Evolutionary conservation across 2,329 filamentous ascomycete genomes (phyloP).

Genomic region (Thelonectria discophora): DNA sequence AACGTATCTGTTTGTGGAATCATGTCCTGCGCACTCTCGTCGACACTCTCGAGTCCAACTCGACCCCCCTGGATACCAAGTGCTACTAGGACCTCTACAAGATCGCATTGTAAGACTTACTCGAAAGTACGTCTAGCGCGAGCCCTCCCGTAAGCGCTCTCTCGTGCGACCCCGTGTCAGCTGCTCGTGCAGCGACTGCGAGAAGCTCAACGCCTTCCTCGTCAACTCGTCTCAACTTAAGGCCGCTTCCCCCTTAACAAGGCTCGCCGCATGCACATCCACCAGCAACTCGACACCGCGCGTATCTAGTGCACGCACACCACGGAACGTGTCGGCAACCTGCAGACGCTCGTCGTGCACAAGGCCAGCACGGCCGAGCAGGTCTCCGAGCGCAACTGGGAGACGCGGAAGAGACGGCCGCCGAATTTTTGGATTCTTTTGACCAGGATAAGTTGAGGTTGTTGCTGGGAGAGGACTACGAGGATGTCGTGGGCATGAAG

Average conservation of each 20-base stretch:
- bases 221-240: neutral
- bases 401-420: neutral
- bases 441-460: neutral
- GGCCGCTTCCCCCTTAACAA: slow-evolving; percentile 29
- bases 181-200: slow-evolving; percentile 42
- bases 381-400: neutral
- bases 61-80: slow-evolving; percentile 19
- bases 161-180: slow-evolving; percentile 13
- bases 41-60: slow-evolving; percentile 15
- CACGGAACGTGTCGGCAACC: slow-evolving; percentile 14
- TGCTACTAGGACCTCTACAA: slow-evolving; percentile 40
- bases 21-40: slow-evolving; percentile 41
- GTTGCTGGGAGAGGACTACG: neutral
- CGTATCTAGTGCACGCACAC: slow-evolving; percentile 34
- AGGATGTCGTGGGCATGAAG: neutral
- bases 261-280: slow-evolving; percentile 35
- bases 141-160: slow-evolving; percentile 21
- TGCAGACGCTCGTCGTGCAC: neutral
- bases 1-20: slow-evolving; percentile 43
- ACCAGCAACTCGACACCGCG: slow-evolving; percentile 22
- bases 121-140: slow-evolving; percentile 35
- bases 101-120: slow-evolving; percentile 33
- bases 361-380: neutral
- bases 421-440: neutral
- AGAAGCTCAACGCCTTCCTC: slow-evolving; percentile 41